Evolutionary conservation across 1,139 yeast genomes (phyloP).

Genomic region (Zygosaccharomyces sapae): DNA sequence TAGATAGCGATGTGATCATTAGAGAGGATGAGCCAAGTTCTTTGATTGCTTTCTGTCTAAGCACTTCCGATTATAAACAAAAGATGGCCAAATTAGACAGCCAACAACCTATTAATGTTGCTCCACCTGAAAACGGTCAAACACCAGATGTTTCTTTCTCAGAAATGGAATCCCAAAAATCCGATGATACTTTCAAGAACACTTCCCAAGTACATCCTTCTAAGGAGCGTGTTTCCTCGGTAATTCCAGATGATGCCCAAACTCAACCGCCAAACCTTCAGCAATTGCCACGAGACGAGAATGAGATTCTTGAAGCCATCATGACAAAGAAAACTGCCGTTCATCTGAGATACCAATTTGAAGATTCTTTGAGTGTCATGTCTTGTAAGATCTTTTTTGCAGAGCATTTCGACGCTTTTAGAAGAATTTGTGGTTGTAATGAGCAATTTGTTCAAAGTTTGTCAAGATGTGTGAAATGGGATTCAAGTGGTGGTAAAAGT

Average conservation of each 20-base stretch:
- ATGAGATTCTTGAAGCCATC: constrained; percentile 48
- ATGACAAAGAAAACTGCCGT: constrained; percentile 82
- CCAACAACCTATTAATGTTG: constrained; percentile 19
- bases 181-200: constrained; percentile 8
- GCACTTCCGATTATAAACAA: constrained; percentile 74
- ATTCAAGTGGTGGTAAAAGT: constrained; percentile 92
- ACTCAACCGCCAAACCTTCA: constrained; percentile 4
- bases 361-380: constrained; percentile 75
- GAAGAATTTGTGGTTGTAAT: constrained; percentile 76
- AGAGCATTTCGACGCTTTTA: constrained; percentile 92
- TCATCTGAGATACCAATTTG: constrained; percentile 86
- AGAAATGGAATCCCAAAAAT: constrained; percentile 14
- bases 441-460: constrained; percentile 80
- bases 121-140: constrained; percentile 10
- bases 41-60: constrained; percentile 84
- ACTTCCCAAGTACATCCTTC: constrained; percentile 6
- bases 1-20: constrained; percentile 89
- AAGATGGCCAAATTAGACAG: constrained; percentile 42
- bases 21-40: constrained; percentile 98
- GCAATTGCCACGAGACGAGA: constrained; percentile 6
- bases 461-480: constrained; percentile 93
- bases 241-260: constrained; percentile 3
- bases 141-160: constrained; percentile 7
- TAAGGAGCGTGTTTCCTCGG: constrained; percentile 3
- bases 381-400: constrained; percentile 94